Base-by-base conservation (phyloP, 2,329 filamentous ascomycete genomes). In the Xylaria sp. region DNA sequence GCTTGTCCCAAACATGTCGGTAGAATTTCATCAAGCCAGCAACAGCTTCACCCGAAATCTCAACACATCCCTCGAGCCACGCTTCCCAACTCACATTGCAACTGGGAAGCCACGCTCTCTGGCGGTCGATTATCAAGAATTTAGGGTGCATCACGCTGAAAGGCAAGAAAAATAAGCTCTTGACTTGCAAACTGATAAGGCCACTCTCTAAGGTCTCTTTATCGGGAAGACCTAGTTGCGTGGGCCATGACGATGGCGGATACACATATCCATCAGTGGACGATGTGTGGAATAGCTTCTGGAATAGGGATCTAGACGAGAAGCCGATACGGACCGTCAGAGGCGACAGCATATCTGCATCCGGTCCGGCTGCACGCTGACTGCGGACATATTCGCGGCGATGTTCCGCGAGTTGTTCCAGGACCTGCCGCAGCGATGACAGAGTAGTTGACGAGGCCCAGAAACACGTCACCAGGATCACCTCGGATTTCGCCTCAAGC, bases 141-240 rank as follows among this genome's bases (percentile, higher is more conserved):
- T 95, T 95, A 0, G 90, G 88, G 67, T 95, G 91, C 85, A 94
- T 89, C n/a, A 95, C 87, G 64, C 89, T 91, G 55, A 94, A 86
- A 0, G 91, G 91, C 2, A 86, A 76, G 58, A 93, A 85, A 71
- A 95, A 95, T 7, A 93, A 76, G 58, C 86, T 91, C 74, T 91
- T 92, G 51, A 92, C 83, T 0, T 79, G 76, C 29, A 95, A 66
- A 48, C 92, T 82, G 17, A 95, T 79, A 2, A 84, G 84, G 0
- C 73, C 77, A 3, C 84, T 75, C 29, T 80, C 75, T 2, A 87
- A 68, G 4, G 75, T 60, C 6, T 76, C 72, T 2, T 78, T 74
- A 1, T 75, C 66, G 0, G 89, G 89, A 2, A 94, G 75, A 0
- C 88, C 88, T 1, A 94, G 76, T 50, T 77, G 78, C 7, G 69